Evolutionary conservation across 2,329 filamentous ascomycete genomes (phyloP), one percentile per base, ranked within the genome.

Genomic region (Sarocladiaceae sp.): DNA sequence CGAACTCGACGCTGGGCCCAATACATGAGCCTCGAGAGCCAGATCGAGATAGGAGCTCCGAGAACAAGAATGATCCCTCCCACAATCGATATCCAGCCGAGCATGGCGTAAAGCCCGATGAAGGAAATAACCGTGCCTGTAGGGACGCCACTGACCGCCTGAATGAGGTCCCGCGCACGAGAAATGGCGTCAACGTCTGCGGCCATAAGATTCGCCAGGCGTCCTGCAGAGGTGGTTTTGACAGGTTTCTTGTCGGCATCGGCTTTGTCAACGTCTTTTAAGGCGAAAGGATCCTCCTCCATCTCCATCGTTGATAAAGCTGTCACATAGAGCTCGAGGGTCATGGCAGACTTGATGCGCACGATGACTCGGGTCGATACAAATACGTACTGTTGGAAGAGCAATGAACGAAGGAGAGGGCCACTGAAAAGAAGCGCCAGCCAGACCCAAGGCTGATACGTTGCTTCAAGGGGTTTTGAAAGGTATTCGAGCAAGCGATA

Each of bases 311-410:
- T 82, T 8, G 67, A 68, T 58, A 82, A 70, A 2, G 79, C 78
- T 40, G 73, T 76, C 55, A 75, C 73, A 56, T 83, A 83, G 10
- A 83, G 69, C 59, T 83, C 80, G 57, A 82, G 79, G 0, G 78
- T 81, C 53, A 83, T 68, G 25, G 75, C 78, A 25, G 78, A 73
- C 58, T 80, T 81, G 52, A 82, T 65, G 23, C 80, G 75, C 31
- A 82, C 77, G 29, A 81, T 65, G 39, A 82, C 63, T n/a, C 78
- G 71, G 2, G 79, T 82, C 6, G 77, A 78, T 2, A 68, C 77
- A 57, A 82, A 83, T 29, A 82, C 70, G 60, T 83, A 83, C 57
- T 78, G 77, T 59, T 83, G 78, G 55, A 75, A 79, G 51, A 70
- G 62, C 39, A 81, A 57, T 2, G 80, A 78, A 13, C 75, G 73